Conservation (phyloP, 1,139 yeast genomes). For the Geotrichum europaeum region DNA sequence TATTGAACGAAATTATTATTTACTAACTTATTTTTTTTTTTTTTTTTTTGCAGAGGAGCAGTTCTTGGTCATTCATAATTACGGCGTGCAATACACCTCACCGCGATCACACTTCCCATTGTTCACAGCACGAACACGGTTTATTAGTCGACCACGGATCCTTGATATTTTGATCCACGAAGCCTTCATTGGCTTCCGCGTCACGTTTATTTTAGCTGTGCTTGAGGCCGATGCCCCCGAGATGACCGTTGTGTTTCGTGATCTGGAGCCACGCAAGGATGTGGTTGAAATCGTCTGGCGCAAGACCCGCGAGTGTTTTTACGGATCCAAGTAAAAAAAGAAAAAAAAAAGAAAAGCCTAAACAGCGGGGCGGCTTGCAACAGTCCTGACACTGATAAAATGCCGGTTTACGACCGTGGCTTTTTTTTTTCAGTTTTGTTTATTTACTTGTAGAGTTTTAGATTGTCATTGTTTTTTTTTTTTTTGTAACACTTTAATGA, state of each 20-base stretch:
- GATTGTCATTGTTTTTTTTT: background rate
- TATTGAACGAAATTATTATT: background rate
- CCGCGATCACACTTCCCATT: slow-evolving; percentile 22
- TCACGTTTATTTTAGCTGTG: slow-evolving; percentile 48
- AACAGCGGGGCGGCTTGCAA: background rate
- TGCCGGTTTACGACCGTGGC: background rate
- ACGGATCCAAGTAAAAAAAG: slow-evolving; percentile 1
- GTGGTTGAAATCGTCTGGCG: slow-evolving; percentile 28
- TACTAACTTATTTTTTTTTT: background rate
- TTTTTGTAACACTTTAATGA: background rate
- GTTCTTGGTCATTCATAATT: slow-evolving; percentile 28
- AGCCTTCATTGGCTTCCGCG: slow-evolving; percentile 52
- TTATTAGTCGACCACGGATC: slow-evolving; percentile 45
- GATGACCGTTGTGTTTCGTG: slow-evolving; percentile 43
- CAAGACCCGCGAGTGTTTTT: slow-evolving; percentile 23
- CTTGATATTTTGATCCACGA: slow-evolving; percentile 57
- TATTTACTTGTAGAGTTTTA: background rate
- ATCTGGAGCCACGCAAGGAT: slow-evolving; percentile 24
- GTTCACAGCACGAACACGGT: slow-evolving; percentile 26
- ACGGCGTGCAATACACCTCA: slow-evolving; percentile 31
- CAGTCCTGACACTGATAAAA: background rate
- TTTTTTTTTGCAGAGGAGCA: slow-evolving; percentile 17
- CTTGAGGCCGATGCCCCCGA: slow-evolving; percentile 38
- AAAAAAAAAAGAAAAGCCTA: background rate
- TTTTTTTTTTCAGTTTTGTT: background rate